phyloP scores from a whole-genome alignment of 192 early-diverging fungal species.

The Mortierella hygrophila region DNA sequence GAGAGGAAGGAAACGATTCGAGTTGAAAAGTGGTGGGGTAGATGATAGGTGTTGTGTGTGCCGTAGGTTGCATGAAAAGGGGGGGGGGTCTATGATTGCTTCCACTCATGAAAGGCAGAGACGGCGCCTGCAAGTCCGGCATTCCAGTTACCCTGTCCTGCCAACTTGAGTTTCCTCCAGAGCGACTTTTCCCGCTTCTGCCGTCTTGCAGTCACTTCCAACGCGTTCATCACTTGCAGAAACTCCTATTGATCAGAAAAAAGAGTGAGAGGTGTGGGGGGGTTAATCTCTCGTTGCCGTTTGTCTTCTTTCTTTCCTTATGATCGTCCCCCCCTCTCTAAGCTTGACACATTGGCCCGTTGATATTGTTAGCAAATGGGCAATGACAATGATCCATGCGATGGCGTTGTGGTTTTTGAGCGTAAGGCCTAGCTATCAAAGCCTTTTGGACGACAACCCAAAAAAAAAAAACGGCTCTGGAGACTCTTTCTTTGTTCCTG shows the following conservation, averaged over 20 bases:
- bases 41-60: background rate
- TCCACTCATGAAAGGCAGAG: constrained; percentile 46
- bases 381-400: background rate
- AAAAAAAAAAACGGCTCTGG: too few species aligned
- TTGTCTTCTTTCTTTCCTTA: background rate
- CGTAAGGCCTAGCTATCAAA: too few species aligned
- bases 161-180: constrained; percentile 47
- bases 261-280: background rate
- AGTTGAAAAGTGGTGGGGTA: too few species aligned
- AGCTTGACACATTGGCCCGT: background rate
- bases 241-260: constrained; percentile 30
- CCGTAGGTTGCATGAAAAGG: too few species aligned
- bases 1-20: too few species aligned
- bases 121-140: constrained; percentile 46
- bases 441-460: too few species aligned
- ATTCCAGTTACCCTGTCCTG: constrained; percentile 51
- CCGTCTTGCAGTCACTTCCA: constrained; percentile 40
- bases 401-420: too few species aligned
- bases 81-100: constrained; percentile 20
- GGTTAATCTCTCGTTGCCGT: too few species aligned
- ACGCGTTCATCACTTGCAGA: constrained; percentile 51
- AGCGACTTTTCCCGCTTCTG: constrained; percentile 44
- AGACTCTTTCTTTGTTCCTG: too few species aligned
- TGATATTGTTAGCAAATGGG: background rate
- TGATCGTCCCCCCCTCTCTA: too few species aligned